Percentiles rank a stretch among this genome's conserved stretches.
Evolutionary conservation across 495 filamentous ascomycete genomes (phyloP).

Genomic region (Apodospora peruviana): DNA sequence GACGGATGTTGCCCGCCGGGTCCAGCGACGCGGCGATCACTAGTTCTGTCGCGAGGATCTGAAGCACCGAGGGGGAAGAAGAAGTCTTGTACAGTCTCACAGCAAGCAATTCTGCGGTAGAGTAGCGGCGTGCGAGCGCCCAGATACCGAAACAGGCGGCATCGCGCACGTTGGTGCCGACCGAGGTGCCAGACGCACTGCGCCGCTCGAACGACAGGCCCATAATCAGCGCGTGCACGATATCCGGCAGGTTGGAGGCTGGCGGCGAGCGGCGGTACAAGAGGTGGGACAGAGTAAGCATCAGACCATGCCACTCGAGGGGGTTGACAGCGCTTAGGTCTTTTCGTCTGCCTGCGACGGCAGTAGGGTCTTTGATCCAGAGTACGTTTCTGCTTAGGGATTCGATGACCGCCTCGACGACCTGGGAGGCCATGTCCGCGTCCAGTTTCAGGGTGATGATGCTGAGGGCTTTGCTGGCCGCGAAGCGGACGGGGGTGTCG

Average conservation of each 20-base stretch:
- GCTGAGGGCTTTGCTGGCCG: conserved; percentile 88
- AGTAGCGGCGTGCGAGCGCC: conserved; percentile 84
- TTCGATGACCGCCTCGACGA: conserved; percentile 78
- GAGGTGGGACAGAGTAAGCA: conserved; percentile 79
- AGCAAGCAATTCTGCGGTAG: conserved; percentile 66
- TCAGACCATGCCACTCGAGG: conserved; percentile 85
- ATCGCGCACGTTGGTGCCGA: conserved; percentile 93
- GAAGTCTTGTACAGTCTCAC: conserved; percentile 33
- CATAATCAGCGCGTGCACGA: conserved; percentile 63
- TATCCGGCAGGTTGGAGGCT: conserved; percentile 56
- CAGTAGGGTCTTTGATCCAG: conserved; percentile 39
- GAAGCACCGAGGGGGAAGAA: conserved; percentile 52
- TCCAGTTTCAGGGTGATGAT: conserved; percentile 75
- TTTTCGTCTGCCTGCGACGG: conserved; percentile 28
- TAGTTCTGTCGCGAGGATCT: conserved; percentile 73
- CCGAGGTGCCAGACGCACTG: conserved; percentile 68
- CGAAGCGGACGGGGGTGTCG: conserved; percentile 82
- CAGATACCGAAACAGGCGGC: conserved; percentile 95
- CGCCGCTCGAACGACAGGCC: conserved; percentile 83
- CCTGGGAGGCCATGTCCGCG: conserved; percentile 70
- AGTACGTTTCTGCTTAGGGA: conserved; percentile 71
- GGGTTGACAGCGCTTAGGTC: conserved; percentile 71
- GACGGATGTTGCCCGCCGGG: conserved; percentile 83
- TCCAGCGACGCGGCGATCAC: conserved; percentile 80
- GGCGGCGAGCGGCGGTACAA: conserved; percentile 74